Evolutionary conservation across 2,329 filamentous ascomycete species (phyloP).

Genomic region (Fusarium buharicum): DNA sequence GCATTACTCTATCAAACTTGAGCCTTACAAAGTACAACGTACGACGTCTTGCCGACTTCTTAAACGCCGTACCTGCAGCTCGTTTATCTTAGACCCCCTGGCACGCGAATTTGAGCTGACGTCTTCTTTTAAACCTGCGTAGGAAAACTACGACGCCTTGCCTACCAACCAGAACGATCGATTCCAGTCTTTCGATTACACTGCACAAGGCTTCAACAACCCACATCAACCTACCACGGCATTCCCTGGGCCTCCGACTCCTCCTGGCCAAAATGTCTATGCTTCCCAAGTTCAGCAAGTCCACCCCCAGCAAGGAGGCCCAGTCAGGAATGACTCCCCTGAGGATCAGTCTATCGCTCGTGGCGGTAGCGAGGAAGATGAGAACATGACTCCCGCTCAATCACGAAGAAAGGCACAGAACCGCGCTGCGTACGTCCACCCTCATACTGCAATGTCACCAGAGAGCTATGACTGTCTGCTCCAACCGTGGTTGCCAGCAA

Average conservation of each 20-base stretch:
- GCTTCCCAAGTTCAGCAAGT: slow-evolving; percentile 42
- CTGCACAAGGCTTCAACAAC: slow-evolving; percentile 52
- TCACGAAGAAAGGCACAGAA: slow-evolving; percentile 70
- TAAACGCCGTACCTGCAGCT: slow-evolving; percentile 26
- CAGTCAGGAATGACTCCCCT: slow-evolving; percentile 38
- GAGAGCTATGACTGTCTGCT: background rate
- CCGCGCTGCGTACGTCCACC: slow-evolving; percentile 65
- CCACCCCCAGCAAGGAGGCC: slow-evolving; percentile 40
- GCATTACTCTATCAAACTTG: slow-evolving; percentile 48
- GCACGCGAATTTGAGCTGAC: slow-evolving; percentile 23
- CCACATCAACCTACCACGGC: slow-evolving; percentile 50
- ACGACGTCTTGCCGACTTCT: slow-evolving; percentile 7
- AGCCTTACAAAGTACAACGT: slow-evolving; percentile 21
- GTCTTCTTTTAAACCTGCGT: slow-evolving; percentile 8
- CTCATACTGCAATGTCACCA: background rate
- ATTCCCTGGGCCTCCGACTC: slow-evolving; percentile 61
- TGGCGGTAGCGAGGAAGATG: slow-evolving; percentile 65
- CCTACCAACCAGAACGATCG: slow-evolving; percentile 56
- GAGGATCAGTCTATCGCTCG: slow-evolving; percentile 50
- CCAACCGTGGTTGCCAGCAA: background rate
- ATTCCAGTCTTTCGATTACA: slow-evolving; percentile 60
- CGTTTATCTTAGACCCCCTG: slow-evolving; percentile 21
- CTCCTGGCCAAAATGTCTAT: slow-evolving; percentile 56
- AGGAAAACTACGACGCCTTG: slow-evolving; percentile 63
- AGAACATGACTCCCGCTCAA: slow-evolving; percentile 66